A percentile compares a stretch with the other conserved stretches of the same genome.
Conservation (phyloP, 129 eudicot genomes). For the Centella asiatica region DNA sequence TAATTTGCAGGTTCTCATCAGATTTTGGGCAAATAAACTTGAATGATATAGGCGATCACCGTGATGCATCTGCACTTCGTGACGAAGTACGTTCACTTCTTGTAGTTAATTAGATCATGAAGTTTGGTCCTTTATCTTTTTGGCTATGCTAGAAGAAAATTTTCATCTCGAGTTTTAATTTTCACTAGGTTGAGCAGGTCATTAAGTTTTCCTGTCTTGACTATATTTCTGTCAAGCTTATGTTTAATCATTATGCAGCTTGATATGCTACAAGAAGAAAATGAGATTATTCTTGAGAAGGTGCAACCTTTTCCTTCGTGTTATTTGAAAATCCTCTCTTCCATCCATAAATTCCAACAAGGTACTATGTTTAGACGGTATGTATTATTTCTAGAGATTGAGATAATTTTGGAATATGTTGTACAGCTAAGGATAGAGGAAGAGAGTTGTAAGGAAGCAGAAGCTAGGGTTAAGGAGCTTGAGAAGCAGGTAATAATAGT, state of each 20-base stretch:
- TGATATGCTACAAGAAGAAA: constrained; percentile 96
- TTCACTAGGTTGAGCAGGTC: constrained; percentile 2
- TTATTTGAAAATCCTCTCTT: too few species aligned
- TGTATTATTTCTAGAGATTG: constrained; percentile 8
- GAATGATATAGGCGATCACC: constrained; percentile 56
- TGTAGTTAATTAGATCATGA: neutral
- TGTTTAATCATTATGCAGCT: constrained; percentile 50
- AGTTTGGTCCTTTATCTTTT: neutral
- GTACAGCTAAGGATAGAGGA: constrained; percentile 81
- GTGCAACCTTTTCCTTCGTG: constrained; percentile 20
- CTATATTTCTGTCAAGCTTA: constrained; percentile 17
- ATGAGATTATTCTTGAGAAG: constrained; percentile 69
- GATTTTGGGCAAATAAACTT: constrained; percentile 45
- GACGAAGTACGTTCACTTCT: constrained; percentile 60
- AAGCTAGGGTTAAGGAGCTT: constrained; percentile 94
- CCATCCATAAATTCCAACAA: neutral
- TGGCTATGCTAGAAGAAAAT: neutral
- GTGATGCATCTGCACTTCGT: constrained; percentile 79
- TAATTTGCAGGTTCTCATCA: constrained; percentile 46
- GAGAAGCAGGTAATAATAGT: constrained; percentile 77
- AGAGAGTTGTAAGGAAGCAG: constrained; percentile 76
- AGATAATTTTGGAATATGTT: constrained; percentile 9
- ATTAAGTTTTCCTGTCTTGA: constrained; percentile 9
- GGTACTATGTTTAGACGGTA: neutral
- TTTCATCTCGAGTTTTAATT: constrained; percentile 6